Conservation (phyloP, 257 asterid species). For the Gentiana dahurica region DNA sequence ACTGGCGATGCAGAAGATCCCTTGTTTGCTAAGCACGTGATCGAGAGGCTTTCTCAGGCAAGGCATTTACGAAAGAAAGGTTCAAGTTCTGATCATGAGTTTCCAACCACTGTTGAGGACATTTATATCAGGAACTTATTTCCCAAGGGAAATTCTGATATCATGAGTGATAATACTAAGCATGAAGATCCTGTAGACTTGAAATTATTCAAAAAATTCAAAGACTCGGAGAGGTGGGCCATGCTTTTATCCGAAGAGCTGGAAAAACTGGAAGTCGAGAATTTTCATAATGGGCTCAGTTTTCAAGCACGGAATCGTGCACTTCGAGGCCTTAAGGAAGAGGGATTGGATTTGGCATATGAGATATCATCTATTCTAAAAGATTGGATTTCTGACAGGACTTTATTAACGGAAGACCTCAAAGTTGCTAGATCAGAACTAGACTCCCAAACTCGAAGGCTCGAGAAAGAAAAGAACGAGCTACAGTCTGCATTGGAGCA, state of each 20-base stretch:
- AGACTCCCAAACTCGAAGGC: slow-evolving; percentile 39
- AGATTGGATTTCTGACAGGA: slow-evolving; percentile 77
- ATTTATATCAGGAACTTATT: slow-evolving; percentile 44
- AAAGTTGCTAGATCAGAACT: slow-evolving; percentile 33
- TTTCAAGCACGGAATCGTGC: slow-evolving; percentile 48
- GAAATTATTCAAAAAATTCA: slow-evolving; percentile 39
- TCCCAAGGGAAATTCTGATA: slow-evolving; percentile 32
- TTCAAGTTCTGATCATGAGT: slow-evolving; percentile 39
- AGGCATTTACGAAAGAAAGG: slow-evolving; percentile 34
- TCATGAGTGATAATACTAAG: slow-evolving; percentile 14
- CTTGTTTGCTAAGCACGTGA: slow-evolving; percentile 52
- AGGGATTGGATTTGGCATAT: slow-evolving; percentile 61
- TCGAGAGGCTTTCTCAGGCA: slow-evolving; percentile 90
- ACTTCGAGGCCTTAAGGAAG: slow-evolving; percentile 54
- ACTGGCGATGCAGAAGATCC: too few species aligned
- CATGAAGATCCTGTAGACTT: slow-evolving; percentile 33
- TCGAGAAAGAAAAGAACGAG: slow-evolving; percentile 82
- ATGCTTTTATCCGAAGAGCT: slow-evolving; percentile 59
- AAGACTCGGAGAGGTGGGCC: slow-evolving; percentile 75
- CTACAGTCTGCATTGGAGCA: slow-evolving; percentile 68
- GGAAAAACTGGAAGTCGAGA: slow-evolving; percentile 22
- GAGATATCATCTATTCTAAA: slow-evolving; percentile 51
- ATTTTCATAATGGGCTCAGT: slow-evolving; percentile 42
- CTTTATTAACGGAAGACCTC: slow-evolving; percentile 49
- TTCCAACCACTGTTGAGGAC: slow-evolving; percentile 88